phyloP scores from a whole-genome alignment of 345 rosid genomes.

The Dipteronia dyeriana region DNA sequence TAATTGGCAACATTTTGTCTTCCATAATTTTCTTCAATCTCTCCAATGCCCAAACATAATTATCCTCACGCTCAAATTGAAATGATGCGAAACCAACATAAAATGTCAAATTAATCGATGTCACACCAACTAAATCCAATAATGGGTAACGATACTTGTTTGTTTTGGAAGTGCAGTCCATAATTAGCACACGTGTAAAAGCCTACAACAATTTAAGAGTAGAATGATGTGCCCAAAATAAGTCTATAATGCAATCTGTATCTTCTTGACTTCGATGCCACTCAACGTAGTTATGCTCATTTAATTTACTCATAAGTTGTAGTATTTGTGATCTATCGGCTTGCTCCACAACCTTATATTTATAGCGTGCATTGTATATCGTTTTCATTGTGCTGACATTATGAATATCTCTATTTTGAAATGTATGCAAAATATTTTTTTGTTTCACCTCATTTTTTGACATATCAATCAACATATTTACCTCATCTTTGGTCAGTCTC shows the following conservation, averaged over 20 bases:
- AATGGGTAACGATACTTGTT: constrained; percentile 12
- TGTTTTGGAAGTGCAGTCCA: constrained; percentile 16
- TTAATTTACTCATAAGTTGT: not conserved
- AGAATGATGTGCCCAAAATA: constrained; percentile 19
- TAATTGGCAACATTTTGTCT: not conserved
- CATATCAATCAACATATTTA: no score
- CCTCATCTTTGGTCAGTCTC: no score
- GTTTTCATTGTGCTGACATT: no score
- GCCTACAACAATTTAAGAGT: constrained; percentile 10
- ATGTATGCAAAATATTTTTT: no score
- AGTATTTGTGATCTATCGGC: constrained; percentile 13
- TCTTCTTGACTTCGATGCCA: constrained; percentile 1
- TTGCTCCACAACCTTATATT: not conserved
- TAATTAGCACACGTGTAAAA: constrained; percentile 16
- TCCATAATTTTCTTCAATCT: not conserved
- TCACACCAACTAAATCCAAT: constrained; percentile 22
- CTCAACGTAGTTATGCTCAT: not conserved
- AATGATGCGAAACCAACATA: not conserved
- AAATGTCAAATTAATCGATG: constrained; percentile 10
- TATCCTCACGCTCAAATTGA: not conserved
- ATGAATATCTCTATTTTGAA: no score
- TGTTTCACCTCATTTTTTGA: no score
- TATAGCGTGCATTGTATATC: not conserved
- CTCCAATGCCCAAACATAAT: not conserved
- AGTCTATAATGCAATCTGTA: constrained; percentile 6